A percentile compares a stretch with the other conserved stretches of the same genome.
Evolutionary conservation across 225 moss, liverwort and hornwort genomes (phyloP).

Genomic region (Lunularia cruciata): DNA sequence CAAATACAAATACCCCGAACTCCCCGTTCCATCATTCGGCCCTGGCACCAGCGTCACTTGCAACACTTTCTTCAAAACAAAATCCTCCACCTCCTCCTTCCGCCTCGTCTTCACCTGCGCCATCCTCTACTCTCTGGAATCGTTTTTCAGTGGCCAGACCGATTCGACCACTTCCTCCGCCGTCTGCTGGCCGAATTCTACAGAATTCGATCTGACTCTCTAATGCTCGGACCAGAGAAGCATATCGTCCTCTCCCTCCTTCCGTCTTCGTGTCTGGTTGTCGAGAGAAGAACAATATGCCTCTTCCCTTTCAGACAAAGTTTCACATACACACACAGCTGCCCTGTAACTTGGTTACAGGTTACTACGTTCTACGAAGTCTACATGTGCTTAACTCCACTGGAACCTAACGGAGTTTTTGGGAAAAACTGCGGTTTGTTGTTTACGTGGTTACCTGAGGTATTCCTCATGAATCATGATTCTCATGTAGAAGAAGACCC

Average conservation of each 20-base stretch:
- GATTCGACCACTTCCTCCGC: background rate
- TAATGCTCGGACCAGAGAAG: background rate
- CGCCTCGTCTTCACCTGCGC: constrained; percentile 59
- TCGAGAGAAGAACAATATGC: no score
- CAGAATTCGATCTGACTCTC: background rate
- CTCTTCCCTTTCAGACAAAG: no score
- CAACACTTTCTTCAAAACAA: constrained; percentile 69
- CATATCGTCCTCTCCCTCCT: background rate
- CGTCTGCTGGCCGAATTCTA: background rate
- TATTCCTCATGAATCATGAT: no score
- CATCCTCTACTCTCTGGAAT: constrained; percentile 38
- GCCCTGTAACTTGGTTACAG: no score
- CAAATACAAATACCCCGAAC: constrained; percentile 47
- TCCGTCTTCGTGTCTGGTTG: background rate
- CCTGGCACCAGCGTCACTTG: constrained; percentile 57
- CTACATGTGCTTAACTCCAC: no score
- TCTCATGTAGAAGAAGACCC: no score
- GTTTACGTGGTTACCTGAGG: no score
- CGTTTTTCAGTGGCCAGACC: background rate
- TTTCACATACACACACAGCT: no score
- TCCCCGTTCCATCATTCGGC: constrained; percentile 37
- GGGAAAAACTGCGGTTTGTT: no score
- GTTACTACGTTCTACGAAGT: no score
- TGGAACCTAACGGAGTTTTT: no score
- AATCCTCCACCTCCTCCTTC: constrained; percentile 75